phyloP scores from a whole-genome alignment of 306 rosid species.

The Vicia sativa region DNA sequence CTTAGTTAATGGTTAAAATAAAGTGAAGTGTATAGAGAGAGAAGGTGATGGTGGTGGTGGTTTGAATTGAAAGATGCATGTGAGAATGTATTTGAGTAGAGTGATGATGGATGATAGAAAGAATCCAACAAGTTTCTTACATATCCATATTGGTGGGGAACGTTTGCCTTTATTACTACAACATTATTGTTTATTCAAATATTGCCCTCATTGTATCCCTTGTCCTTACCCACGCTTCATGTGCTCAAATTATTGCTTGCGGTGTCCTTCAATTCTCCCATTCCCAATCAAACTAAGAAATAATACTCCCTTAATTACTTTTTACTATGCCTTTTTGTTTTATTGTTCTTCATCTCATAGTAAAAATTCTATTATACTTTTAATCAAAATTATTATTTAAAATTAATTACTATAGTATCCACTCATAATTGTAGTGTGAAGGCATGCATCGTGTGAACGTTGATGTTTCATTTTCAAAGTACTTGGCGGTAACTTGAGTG shows the following conservation, averaged over 20 bases:
- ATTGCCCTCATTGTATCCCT: constrained; percentile 4
- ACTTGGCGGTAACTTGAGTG: constrained; percentile 22
- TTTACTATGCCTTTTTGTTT: constrained; percentile 18
- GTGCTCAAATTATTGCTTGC: constrained; percentile 39
- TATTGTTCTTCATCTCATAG: too few relatives aligned
- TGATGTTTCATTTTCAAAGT: constrained; percentile 46
- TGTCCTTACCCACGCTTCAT: constrained; percentile 33
- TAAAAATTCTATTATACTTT: too few relatives aligned
- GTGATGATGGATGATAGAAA: constrained; percentile 22
- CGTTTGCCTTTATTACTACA: constrained; percentile 1
- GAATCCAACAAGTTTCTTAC: constrained; percentile 20
- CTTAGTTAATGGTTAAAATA: too few relatives aligned
- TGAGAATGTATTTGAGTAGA: constrained; percentile 7
- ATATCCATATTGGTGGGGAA: constrained; percentile 20
- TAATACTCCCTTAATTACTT: constrained; percentile 29
- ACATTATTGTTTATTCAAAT: constrained; percentile 18
- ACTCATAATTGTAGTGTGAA: constrained; percentile 30
- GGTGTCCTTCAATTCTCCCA: constrained; percentile 30
- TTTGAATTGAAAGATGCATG: constrained; percentile 11
- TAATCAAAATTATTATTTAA: too few relatives aligned
- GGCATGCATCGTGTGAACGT: constrained; percentile 20
- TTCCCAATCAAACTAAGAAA: constrained; percentile 34
- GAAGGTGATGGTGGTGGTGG: background rate
- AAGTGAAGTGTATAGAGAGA: constrained; percentile 2
- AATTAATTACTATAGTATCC: background rate